These are phyloP conservation scores for Aspergillus taichungensis DNA, from an alignment of 495 filamentous ascomycete species.

Conservation along the genomic window DNA sequence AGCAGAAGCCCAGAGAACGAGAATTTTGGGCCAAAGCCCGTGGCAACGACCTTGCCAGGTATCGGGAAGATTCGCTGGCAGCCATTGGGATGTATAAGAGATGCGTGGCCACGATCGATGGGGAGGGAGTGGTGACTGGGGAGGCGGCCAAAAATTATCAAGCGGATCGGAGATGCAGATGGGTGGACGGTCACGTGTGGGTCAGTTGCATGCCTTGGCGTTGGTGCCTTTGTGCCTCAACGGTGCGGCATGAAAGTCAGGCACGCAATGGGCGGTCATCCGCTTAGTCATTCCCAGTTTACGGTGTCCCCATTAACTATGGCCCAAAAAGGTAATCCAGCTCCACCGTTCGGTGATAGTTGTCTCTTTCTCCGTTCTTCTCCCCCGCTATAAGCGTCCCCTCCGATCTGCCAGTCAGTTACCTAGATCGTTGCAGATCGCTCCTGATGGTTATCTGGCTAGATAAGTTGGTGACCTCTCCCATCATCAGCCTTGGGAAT, in stretches of 20 bases:
- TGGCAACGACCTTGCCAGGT: conserved; percentile 35
- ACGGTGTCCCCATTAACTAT: too few species aligned
- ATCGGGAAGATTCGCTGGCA: conserved; percentile 33
- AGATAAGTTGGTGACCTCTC: too few species aligned
- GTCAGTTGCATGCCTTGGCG: conserved; percentile 7
- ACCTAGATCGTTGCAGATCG: too few species aligned
- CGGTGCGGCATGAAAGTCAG: not conserved
- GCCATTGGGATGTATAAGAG: conserved; percentile 27
- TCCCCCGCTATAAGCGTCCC: too few species aligned
- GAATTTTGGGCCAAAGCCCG: conserved; percentile 27
- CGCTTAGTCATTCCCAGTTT: too few species aligned
- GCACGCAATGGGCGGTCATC: not conserved
- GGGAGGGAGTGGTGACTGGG: conserved; percentile 7
- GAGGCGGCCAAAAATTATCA: conserved; percentile 31
- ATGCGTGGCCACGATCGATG: conserved; percentile 8
- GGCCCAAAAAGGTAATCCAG: too few species aligned
- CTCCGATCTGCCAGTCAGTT: too few species aligned
- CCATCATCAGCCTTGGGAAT: too few species aligned
- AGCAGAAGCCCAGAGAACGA: conserved; percentile 25
- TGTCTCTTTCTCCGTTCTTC: too few species aligned
- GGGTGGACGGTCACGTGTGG: conserved; percentile 1
- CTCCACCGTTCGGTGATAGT: too few species aligned
- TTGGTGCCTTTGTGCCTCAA: conserved; percentile 3
- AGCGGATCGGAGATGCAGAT: conserved; percentile 11
- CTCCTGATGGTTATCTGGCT: too few species aligned